Base-by-base conservation (phyloP, 768 basidiomycete genomes). In the Symmetrospora coprosmae region DNA sequence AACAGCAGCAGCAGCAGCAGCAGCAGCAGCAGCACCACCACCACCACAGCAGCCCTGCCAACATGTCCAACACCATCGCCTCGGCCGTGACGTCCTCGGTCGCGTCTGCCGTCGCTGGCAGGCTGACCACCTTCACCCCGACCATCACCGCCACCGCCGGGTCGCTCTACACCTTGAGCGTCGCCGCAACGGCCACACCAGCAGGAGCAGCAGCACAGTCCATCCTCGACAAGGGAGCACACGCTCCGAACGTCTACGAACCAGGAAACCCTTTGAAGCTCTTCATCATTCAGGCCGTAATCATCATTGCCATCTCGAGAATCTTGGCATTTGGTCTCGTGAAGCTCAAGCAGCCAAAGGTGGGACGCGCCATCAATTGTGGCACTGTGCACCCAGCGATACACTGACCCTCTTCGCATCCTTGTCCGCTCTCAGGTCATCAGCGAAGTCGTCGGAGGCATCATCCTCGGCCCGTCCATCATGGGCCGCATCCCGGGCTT, bases 301-400 rank as follows among this genome's bases (percentile, higher is more conserved):
- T 96, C 65, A 89, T 97, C 74, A 77, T 94, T 59, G 73, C 73
- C 33, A 81, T 89, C 77, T 81, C 82, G 35, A 86, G 90, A 68
- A 60, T 84, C 4, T 80, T 96, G 9, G 77, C 80, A 0, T 72
- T 85, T 19, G 60, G 79, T 50, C 76, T 94, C 21, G 71, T 75
- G 7, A 81, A 78, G 56, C 80, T 92, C 34, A 81, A 80, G 33
- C 91, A 96, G 68, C 92, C 92, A 1, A 78, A 83, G n/a, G 91
- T 96, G 62, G 88, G 94, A 82, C 89, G 35, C 8, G 28, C 21
- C 19, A 25, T 31, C 48, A 50, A n/a, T 21, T 11, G 11, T 14
- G 45, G 23, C 23, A 14, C 11, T n/a, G 23, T 17, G 45, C 49
- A 28, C 21, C 4, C 8, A 25, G 5, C 7, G 14, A 35, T 50